Percentiles rank a stretch among this genome's conserved stretches.
Evolutionary conservation across 371 early-diverging fungal species (phyloP).

Genomic region (Neoconidiobolus thromboides): DNA sequence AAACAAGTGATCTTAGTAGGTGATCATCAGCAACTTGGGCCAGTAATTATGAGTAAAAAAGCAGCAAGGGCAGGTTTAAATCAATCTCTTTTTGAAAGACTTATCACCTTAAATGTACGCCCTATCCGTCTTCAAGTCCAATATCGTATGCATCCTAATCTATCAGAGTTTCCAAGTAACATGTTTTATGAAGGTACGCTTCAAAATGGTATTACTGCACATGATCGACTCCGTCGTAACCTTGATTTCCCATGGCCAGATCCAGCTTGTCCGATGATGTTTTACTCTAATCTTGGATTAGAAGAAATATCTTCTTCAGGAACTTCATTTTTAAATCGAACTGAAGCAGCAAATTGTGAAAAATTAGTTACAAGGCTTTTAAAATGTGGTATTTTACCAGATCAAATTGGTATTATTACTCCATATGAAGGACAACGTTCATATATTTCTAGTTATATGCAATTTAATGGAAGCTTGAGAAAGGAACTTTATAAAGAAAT

Average conservation of each 20-base stretch:
- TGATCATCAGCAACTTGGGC: conserved; percentile 98
- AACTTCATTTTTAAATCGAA: conserved; percentile 90
- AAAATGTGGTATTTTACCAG: conserved; percentile 66
- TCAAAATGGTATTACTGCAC: conserved; percentile 85
- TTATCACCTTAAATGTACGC: conserved; percentile 76
- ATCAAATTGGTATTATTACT: conserved; percentile 97
- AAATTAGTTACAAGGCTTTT: conserved; percentile 88
- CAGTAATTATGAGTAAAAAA: conserved; percentile 94
- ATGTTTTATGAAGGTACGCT: conserved; percentile 98
- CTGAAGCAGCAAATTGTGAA: conserved; percentile 76
- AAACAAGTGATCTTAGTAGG: conserved; percentile 96
- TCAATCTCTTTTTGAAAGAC: conserved; percentile 93
- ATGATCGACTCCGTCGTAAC: conserved; percentile 67
- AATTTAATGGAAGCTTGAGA: conserved; percentile 67
- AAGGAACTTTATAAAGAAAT: conserved; percentile 89
- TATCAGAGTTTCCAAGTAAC: conserved; percentile 95
- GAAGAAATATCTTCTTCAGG: conserved; percentile 94
- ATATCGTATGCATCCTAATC: conserved; percentile 97
- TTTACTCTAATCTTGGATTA: conserved; percentile 78
- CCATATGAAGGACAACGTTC: conserved; percentile 98
- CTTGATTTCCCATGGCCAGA: conserved; percentile 94
- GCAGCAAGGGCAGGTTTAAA: conserved; percentile 86
- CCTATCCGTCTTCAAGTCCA: conserved; percentile 93
- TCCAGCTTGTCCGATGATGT: conserved; percentile 86
- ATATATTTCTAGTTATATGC: conserved; percentile 87